Percentiles rank a stretch among this genome's conserved stretches.
Evolutionary conservation across 2,329 filamentous ascomycete species (phyloP).

Genomic region (Diplocarpon mali): DNA sequence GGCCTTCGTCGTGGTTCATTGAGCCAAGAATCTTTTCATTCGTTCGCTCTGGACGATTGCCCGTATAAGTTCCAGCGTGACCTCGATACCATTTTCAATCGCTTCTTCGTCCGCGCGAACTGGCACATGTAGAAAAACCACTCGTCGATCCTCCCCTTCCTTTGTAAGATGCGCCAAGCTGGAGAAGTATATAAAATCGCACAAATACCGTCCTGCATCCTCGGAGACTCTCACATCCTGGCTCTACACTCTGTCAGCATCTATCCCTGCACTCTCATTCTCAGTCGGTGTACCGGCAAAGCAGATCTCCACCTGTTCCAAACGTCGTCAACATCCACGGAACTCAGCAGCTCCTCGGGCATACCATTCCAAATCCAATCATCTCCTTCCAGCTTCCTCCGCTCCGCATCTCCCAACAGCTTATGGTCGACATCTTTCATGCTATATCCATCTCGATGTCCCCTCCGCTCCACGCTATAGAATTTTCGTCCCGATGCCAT

Average conservation of each 20-base stretch:
- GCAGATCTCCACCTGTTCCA: conserved; percentile 42
- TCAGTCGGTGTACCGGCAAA: conserved; percentile 28
- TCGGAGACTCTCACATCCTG: conserved; percentile 48
- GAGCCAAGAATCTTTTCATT: too few species aligned
- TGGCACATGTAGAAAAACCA: conserved; percentile 66
- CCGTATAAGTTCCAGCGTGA: conserved; percentile 43
- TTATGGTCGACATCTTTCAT: conserved; percentile 60
- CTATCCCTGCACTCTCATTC: too few species aligned
- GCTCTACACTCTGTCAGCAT: too few species aligned
- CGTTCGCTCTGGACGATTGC: conserved; percentile 34
- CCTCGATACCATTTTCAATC: conserved; percentile 38
- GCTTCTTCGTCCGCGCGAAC: conserved; percentile 40
- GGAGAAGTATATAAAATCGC: conserved; percentile 69
- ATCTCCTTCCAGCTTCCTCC: conserved; percentile 30
- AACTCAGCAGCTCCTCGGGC: conserved; percentile 45
- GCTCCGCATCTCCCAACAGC: conserved; percentile 37
- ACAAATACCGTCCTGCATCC: conserved; percentile 63
- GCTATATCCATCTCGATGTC: conserved; percentile 60
- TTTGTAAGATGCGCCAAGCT: conserved; percentile 49
- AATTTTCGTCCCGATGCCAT: conserved; percentile 56
- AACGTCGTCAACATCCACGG: conserved; percentile 47
- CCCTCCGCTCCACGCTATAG: conserved; percentile 62
- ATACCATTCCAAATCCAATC: conserved; percentile 43
- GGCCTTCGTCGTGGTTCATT: too few species aligned
- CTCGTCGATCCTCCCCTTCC: conserved; percentile 35